A percentile compares a stretch with the other conserved stretches of the same genome.
phyloP scores from a whole-genome alignment of 1,139 yeast species.

The Hemisphaericaspora lyxosophila region DNA sequence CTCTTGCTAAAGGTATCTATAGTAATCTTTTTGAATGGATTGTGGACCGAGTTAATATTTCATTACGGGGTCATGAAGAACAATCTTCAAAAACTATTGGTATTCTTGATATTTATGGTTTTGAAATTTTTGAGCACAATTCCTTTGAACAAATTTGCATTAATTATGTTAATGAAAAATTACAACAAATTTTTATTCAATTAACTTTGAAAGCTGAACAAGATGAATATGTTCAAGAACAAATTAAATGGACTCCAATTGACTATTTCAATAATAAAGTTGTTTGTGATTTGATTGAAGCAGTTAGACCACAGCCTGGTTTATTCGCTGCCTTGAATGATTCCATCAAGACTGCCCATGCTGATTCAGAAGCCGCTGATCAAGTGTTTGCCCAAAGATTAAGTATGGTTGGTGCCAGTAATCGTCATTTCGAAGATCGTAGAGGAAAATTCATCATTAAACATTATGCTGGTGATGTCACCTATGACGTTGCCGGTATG shows the following conservation, averaged over 20 bases:
- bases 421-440: slow-evolving; percentile 88
- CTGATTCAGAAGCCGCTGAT: slow-evolving; percentile 95
- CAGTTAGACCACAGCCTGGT: slow-evolving; percentile 89
- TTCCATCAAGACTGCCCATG: slow-evolving; percentile 97
- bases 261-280: slow-evolving; percentile 94
- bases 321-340: slow-evolving; percentile 95
- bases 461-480: slow-evolving; percentile 98
- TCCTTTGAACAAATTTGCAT: slow-evolving; percentile 97
- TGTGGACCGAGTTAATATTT: slow-evolving; percentile 86
- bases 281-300: slow-evolving; percentile 96
- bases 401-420: slow-evolving; percentile 72
- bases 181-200: slow-evolving; percentile 96
- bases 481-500: slow-evolving; percentile 86
- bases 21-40: slow-evolving; percentile 96
- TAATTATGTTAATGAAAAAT: slow-evolving; percentile 94
- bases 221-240: slow-evolving; percentile 93
- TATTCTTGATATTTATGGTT: slow-evolving; percentile 95
- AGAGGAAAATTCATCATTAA: slow-evolving; percentile 85
- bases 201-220: slow-evolving; percentile 95
- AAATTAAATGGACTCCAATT: slow-evolving; percentile 97
- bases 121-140: slow-evolving; percentile 95
- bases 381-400: slow-evolving; percentile 93
- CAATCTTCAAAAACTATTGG: slow-evolving; percentile 70
- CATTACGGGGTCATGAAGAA: slow-evolving; percentile 45
- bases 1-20: slow-evolving; percentile 92